Base-by-base conservation (phyloP, 805 yeast genomes). In the Kuraishia piskuri region DNA sequence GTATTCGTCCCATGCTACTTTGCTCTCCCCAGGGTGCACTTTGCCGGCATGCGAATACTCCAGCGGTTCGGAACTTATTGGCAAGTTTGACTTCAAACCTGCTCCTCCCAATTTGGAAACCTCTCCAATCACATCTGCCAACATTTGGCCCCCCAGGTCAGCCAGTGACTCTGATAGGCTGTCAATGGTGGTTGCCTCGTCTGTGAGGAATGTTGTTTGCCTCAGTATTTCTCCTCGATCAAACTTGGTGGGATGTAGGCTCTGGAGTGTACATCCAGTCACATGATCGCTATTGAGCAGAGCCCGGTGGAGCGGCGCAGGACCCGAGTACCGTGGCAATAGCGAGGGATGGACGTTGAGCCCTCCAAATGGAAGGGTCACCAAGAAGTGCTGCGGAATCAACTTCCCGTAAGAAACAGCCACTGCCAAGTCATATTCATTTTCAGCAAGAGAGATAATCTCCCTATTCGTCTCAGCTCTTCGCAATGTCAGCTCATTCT, bases 301-400 rank as follows among this genome's bases (percentile, higher is more conserved):
- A 0, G 97, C 83, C 55, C 81, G 76, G 56, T 92, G 98, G 3
- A 94, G 69, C 0, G 99, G 99, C 1, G 97, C 86, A 0, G 97
- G 84, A 0, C 99, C 99, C 2, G 90, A 79, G 59, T 88, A 81
- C 49, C 69, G 71, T 0, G 99, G 99, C 8, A 94, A 74, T 6
- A 90, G 65, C 0, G 97, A 90, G 0, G 99, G 99, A 65, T 94
- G 99, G 0, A 94, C 90, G 63, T 94, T 94, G 24, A 94, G 63
- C 0, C 97, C 95, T 3, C 91, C 90, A 61, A 66, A 80, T 12
- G 66, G 65, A 21, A 83, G 68, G 0, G 65, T 50, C 0, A 62
- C 50, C 1, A 94, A 66, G 57, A 90, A 80, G 1, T 65, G 54
- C 0, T 68, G 69, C 0, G 98, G 97, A 3, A 94, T 90, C 48